Evolutionary conservation across 108 stramenopile species (phyloP).

Genomic region (Skeletonema grethae): DNA sequence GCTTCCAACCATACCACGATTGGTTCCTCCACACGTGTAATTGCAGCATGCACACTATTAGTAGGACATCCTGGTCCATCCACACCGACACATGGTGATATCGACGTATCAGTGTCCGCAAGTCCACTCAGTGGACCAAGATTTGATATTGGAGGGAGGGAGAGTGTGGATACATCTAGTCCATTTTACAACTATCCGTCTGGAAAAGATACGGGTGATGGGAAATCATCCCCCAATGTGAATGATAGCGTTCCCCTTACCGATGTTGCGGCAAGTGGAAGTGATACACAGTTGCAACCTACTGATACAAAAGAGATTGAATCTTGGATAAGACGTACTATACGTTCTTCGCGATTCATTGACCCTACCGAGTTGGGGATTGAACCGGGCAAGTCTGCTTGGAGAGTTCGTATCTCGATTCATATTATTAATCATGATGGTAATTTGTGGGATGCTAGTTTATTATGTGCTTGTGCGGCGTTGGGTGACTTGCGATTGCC

Average conservation of each 20-base stretch:
- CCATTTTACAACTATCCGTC: conserved; percentile 5
- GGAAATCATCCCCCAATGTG: background rate
- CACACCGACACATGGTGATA: conserved; percentile 56
- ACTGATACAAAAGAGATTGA: conserved; percentile 43
- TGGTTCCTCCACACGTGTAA: conserved; percentile 58
- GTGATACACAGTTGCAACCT: conserved; percentile 12
- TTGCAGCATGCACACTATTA: conserved; percentile 63
- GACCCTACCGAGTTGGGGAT: conserved; percentile 42
- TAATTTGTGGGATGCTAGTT: conserved; percentile 61
- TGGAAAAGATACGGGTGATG: background rate
- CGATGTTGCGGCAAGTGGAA: background rate
- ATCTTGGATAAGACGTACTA: conserved; percentile 41
- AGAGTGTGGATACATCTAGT: conserved; percentile 5
- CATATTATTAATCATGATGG: conserved; percentile 66
- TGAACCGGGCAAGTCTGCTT: conserved; percentile 51
- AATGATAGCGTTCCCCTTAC: conserved; percentile 14
- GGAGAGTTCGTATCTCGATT: conserved; percentile 60
- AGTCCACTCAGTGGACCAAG: conserved; percentile 37
- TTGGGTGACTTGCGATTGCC: conserved; percentile 71
- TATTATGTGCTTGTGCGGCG: conserved; percentile 72
- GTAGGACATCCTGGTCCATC: conserved; percentile 70
- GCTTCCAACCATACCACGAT: conserved; percentile 26
- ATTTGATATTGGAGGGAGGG: conserved; percentile 32
- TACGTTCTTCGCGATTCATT: conserved; percentile 32
- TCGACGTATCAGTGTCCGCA: conserved; percentile 45